Percentiles rank a stretch among this genome's conserved stretches.
Evolutionary conservation across 2,329 filamentous ascomycete species (phyloP).

Genomic region (Paecilomyces formosus): DNA sequence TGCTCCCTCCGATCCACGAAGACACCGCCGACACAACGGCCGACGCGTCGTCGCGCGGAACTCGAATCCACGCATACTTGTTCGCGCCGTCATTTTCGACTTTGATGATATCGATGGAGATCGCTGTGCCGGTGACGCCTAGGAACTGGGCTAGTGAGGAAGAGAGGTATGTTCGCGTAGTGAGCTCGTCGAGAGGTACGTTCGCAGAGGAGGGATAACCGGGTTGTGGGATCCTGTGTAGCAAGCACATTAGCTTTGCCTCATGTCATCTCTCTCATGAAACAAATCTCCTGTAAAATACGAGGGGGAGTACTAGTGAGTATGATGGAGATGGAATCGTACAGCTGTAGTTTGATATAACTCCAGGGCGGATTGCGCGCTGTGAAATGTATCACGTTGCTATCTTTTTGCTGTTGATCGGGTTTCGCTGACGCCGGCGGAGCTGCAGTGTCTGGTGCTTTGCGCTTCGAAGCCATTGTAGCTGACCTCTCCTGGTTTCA

Average conservation of each 20-base stretch:
- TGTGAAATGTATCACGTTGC: constrained; percentile 21
- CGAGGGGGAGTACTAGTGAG: neutral
- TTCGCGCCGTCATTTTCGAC: constrained; percentile 13
- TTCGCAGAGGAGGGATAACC: constrained; percentile 7
- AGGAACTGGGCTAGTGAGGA: constrained; percentile 42
- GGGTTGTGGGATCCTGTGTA: constrained; percentile 20
- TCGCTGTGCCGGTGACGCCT: constrained; percentile 39
- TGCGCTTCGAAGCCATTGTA: neutral
- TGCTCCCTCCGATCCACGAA: constrained; percentile 36
- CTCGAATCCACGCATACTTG: constrained; percentile 33
- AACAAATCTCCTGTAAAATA: neutral
- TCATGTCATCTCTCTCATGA: too few relatives aligned
- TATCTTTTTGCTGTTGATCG: neutral
- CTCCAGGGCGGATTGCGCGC: constrained; percentile 37
- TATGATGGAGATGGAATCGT: constrained; percentile 1
- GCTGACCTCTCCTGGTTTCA: neutral
- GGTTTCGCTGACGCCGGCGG: neutral
- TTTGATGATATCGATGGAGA: constrained; percentile 41
- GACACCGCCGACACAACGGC: constrained; percentile 38
- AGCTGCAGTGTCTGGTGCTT: neutral
- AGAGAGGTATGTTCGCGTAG: constrained; percentile 38
- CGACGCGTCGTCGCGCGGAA: constrained; percentile 37
- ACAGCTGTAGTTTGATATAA: constrained; percentile 37
- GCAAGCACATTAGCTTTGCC: constrained; percentile 1
- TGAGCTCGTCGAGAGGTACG: constrained; percentile 35